Conservation (phyloP, 106 monocot species). For the Xerophyta viscosa region DNA sequence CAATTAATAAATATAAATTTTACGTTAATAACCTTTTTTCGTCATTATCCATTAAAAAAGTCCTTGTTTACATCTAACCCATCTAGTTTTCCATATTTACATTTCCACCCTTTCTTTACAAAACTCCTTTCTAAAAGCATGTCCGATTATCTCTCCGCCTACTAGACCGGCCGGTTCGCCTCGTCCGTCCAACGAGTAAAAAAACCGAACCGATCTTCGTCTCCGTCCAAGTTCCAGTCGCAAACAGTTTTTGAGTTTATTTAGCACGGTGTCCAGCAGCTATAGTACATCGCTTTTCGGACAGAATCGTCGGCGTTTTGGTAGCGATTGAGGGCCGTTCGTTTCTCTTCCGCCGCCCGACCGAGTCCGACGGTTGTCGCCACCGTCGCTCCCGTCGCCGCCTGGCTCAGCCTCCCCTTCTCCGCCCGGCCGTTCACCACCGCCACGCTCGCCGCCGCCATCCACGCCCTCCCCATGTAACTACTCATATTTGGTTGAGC, state of each 20-base stretch:
- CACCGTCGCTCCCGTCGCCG: not conserved
- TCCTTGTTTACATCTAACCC: too few relatives aligned
- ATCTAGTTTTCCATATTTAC: too few relatives aligned
- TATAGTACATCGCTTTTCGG: constrained; percentile 18
- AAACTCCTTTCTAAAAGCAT: too few relatives aligned
- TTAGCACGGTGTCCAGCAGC: constrained; percentile 23
- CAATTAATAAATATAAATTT: too few relatives aligned
- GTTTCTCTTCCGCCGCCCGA: not conserved
- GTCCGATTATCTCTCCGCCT: too few relatives aligned
- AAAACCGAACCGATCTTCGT: not conserved
- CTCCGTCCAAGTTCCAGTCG: too few relatives aligned
- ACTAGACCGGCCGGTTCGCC: too few relatives aligned
- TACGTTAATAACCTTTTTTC: too few relatives aligned
- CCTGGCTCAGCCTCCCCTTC: not conserved
- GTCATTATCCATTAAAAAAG: too few relatives aligned
- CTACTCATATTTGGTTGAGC: constrained; percentile 9
- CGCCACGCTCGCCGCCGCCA: constrained; percentile 42
- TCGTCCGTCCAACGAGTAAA: not conserved
- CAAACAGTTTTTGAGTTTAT: not conserved
- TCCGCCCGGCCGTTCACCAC: constrained; percentile 12
- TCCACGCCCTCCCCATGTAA: constrained; percentile 35
- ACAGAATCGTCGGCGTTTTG: constrained; percentile 17
- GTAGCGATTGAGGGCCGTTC: too few relatives aligned
- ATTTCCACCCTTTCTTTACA: too few relatives aligned
- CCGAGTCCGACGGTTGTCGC: not conserved